phyloP scores from a whole-genome alignment of 805 yeast genomes.

The Saccharomycopsis sp. region DNA sequence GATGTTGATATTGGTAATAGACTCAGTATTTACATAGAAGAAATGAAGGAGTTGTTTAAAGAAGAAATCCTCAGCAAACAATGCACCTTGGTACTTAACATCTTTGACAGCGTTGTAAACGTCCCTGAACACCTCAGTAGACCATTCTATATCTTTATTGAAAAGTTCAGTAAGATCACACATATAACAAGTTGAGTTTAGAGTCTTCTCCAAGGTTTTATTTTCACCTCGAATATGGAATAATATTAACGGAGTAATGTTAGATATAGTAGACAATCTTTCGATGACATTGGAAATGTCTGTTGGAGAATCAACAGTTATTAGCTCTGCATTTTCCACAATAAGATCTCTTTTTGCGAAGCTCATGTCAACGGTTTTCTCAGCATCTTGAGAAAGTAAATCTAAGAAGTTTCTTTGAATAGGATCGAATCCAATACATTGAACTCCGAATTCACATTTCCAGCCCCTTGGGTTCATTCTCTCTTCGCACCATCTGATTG shows the following conservation, averaged over 20 bases:
- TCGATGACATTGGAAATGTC: not conserved
- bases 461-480: conserved; percentile 12
- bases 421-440: conserved; percentile 6
- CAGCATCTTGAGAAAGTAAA: not conserved
- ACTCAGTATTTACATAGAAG: conserved; percentile 13
- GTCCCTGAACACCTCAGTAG: not conserved
- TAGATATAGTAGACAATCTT: not conserved
- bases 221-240: conserved; percentile 10
- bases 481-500: not conserved
- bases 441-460: conserved; percentile 9
- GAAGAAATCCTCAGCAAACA: conserved; percentile 5
- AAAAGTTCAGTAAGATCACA: conserved; percentile 1
- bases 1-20: conserved; percentile 9
- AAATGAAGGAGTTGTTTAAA: conserved; percentile 11
- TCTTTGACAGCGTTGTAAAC: not conserved
- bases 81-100: conserved; percentile 3
- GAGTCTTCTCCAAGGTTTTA: not conserved
- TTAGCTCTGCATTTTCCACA: not conserved
- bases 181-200: conserved; percentile 5
- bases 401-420: conserved; percentile 6
- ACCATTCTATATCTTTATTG: not conserved
- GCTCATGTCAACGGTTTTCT: not conserved
- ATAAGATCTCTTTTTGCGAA: conserved; percentile 11
- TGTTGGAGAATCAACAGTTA: not conserved
- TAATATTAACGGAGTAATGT: conserved; percentile 4